These are phyloP conservation scores for Arthrobotrys conoides DNA, from an alignment of 2,329 filamentous ascomycete genomes.

Conservation along the genomic window DNA sequence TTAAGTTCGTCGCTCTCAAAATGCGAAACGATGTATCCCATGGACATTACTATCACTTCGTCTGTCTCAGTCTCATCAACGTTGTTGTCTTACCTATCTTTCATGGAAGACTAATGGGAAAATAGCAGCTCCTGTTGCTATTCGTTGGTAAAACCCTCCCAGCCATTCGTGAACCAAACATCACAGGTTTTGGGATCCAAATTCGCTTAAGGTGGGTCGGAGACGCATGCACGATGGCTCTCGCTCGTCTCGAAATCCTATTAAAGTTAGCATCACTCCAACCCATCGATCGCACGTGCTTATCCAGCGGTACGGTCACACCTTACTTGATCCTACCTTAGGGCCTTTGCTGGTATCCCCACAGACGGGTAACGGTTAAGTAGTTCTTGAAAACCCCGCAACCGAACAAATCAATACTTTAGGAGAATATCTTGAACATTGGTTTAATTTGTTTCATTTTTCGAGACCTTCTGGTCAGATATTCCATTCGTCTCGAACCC, in stretches of 20 bases:
- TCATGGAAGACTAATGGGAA: background rate
- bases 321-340: conserved; percentile 4
- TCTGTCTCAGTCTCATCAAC: background rate
- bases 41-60: background rate
- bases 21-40: too few relatives aligned
- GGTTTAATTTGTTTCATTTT: too few relatives aligned
- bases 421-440: conserved; percentile 11
- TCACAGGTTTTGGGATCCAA: conserved; percentile 3
- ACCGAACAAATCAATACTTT: background rate
- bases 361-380: conserved; percentile 8
- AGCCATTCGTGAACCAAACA: background rate
- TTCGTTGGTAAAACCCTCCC: background rate
- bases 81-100: background rate
- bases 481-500: background rate
- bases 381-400: conserved; percentile 9
- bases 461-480: background rate
- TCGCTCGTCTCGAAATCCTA: conserved; percentile 5
- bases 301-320: background rate
- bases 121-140: background rate
- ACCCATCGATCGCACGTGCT: conserved; percentile 13
- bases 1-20: too few relatives aligned
- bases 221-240: background rate
- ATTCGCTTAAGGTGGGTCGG: conserved; percentile 15
- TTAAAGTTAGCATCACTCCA: background rate
- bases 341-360: background rate